Conservation (phyloP, 2,329 filamentous ascomycete genomes). For the Phoma sp. region DNA sequence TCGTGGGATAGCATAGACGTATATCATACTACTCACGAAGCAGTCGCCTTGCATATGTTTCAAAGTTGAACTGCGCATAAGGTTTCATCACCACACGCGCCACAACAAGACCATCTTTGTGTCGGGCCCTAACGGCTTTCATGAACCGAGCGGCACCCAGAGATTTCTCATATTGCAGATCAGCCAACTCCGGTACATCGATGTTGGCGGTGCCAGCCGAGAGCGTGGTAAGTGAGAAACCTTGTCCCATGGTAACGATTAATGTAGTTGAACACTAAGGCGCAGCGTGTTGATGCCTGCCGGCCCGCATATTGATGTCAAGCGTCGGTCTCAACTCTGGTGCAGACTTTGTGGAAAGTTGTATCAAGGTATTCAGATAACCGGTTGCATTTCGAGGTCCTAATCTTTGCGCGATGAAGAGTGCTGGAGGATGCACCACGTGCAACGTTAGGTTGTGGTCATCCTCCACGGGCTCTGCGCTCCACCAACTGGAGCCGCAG, state of each 20-base stretch:
- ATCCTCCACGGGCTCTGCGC: conserved; percentile 21
- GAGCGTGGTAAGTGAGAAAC: conserved; percentile 90
- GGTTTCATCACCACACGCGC: conserved; percentile 96
- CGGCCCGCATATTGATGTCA: conserved; percentile 36
- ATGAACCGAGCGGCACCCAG: conserved; percentile 93
- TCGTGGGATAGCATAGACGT: background rate
- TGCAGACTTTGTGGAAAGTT: too few species aligned
- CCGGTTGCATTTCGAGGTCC: background rate
- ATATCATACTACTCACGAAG: conserved; percentile 65
- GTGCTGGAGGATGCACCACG: conserved; percentile 17
- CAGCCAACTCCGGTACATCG: conserved; percentile 88
- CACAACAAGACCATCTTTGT: conserved; percentile 88
- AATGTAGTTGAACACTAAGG: conserved; percentile 25
- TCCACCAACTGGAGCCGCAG: conserved; percentile 2
- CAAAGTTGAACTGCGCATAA: conserved; percentile 80
- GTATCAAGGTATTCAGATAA: background rate
- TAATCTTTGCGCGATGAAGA: conserved; percentile 1
- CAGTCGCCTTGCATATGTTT: conserved; percentile 78
- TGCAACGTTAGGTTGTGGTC: conserved; percentile 27
- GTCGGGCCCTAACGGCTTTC: conserved; percentile 91
- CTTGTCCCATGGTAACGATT: conserved; percentile 80
- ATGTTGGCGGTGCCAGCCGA: conserved; percentile 92
- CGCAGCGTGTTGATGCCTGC: conserved; percentile 33
- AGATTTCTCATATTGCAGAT: conserved; percentile 90
- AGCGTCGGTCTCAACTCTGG: background rate